These are phyloP conservation scores for Rauvolfia tetraphylla DNA, from an alignment of 257 asterid species.

Conservation along the genomic window DNA sequence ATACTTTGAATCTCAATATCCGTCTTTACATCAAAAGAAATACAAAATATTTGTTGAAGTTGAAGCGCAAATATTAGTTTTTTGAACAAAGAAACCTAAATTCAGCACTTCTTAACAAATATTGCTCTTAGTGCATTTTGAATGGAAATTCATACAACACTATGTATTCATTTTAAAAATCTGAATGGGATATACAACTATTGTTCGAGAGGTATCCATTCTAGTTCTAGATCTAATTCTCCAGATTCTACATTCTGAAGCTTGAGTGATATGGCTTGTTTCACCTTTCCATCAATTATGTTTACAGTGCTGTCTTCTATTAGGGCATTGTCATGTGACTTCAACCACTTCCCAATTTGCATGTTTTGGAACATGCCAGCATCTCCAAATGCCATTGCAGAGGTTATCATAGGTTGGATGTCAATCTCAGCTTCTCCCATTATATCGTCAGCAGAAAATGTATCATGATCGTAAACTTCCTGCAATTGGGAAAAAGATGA, in stretches of 20 bases:
- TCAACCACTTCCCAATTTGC: slow-evolving; percentile 98
- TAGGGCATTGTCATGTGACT: slow-evolving; percentile 74
- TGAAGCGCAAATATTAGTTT: too few relatives aligned
- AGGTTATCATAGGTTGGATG: slow-evolving; percentile 87
- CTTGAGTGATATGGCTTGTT: slow-evolving; percentile 62
- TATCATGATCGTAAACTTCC: slow-evolving; percentile 90
- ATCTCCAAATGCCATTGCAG: slow-evolving; percentile 87
- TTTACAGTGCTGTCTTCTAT: slow-evolving; percentile 82
- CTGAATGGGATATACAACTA: slow-evolving; percentile 13
- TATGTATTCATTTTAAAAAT: background rate
- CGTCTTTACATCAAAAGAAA: too few relatives aligned
- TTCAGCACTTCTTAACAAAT: too few relatives aligned
- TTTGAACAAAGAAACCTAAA: too few relatives aligned
- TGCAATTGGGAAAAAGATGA: slow-evolving; percentile 19
- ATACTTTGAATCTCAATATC: too few relatives aligned
- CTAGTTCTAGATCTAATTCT: slow-evolving; percentile 72
- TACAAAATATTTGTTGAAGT: too few relatives aligned
- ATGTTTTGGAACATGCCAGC: slow-evolving; percentile 68
- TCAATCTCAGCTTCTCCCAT: slow-evolving; percentile 99
- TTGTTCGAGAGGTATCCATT: slow-evolving; percentile 95
- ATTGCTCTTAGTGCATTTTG: background rate
- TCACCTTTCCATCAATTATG: slow-evolving; percentile 85
- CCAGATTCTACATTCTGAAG: slow-evolving; percentile 97
- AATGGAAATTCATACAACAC: background rate
- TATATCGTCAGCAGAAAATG: slow-evolving; percentile 87